phyloP scores from a whole-genome alignment of 1,139 yeast species.

The Scheffersomyces lignicola region DNA sequence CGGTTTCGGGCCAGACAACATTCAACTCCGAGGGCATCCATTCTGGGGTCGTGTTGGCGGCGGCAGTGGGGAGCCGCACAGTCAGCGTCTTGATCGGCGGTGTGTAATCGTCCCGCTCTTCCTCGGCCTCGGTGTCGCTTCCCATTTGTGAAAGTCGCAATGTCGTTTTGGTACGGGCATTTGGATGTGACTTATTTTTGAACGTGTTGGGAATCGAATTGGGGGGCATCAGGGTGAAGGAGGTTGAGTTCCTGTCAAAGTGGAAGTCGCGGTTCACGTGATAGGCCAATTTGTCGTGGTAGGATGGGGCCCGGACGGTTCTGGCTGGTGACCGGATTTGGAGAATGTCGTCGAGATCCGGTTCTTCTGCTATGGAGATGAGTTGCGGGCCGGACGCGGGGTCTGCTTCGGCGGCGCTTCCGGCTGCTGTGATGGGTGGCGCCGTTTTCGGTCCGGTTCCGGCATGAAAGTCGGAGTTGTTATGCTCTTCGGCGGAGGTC shows the following conservation, averaged over 20 bases:
- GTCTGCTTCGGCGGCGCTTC: no score
- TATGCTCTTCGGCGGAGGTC: slow-evolving; percentile 6
- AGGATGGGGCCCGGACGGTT: neutral
- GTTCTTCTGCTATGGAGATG: slow-evolving; percentile 10
- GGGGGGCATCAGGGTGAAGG: slow-evolving; percentile 17
- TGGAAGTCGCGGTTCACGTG: neutral
- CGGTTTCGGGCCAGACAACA: slow-evolving; percentile 32
- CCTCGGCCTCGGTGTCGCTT: slow-evolving; percentile 5
- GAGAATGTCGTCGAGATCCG: neutral
- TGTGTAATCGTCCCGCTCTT: slow-evolving; percentile 6
- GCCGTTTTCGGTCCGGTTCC: no score
- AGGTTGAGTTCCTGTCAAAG: slow-evolving; percentile 1
- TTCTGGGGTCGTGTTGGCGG: slow-evolving; percentile 29
- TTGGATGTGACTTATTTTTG: slow-evolving; percentile 47
- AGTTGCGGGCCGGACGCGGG: no score
- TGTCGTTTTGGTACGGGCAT: slow-evolving; percentile 40
- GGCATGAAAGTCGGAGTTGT: no score
- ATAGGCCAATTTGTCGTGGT: neutral
- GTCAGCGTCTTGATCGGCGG: slow-evolving; percentile 12
- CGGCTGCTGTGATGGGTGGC: no score
- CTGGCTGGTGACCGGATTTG: neutral
- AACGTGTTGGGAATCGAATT: slow-evolving; percentile 47
- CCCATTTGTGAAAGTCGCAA: slow-evolving; percentile 19
- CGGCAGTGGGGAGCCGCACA: slow-evolving; percentile 6
- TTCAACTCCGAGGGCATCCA: slow-evolving; percentile 48